Conservation (phyloP, 176 grass and related monocot species). For the Miscanthus lutarioriparius region DNA sequence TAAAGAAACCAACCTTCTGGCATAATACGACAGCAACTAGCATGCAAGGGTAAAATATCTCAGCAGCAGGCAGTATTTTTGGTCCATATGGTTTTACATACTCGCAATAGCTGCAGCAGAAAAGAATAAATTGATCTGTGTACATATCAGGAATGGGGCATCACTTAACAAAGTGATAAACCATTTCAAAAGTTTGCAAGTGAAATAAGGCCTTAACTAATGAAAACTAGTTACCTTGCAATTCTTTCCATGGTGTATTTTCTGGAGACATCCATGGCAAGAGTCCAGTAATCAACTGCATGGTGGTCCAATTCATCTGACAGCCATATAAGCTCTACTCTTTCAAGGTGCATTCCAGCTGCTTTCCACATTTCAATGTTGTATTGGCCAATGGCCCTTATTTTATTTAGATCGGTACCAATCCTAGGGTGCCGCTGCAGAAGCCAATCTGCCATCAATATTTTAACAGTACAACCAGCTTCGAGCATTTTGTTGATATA, state of each 20-base stretch:
- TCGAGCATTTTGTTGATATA: neutral
- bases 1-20: neutral
- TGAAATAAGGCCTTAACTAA: neutral
- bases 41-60: neutral
- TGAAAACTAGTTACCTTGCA: neutral
- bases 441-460: conserved; percentile 6
- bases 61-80: neutral
- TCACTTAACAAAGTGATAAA: neutral
- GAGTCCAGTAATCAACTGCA: neutral
- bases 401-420: neutral
- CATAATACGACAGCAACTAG: neutral
- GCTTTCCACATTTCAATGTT: neutral
- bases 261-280: neutral
- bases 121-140: neutral
- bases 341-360: neutral
- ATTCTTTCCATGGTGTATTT: neutral
- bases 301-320: neutral
- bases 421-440: neutral
- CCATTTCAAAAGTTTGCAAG: neutral
- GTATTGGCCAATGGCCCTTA: neutral
- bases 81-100: neutral
- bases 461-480: neutral
- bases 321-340: neutral
- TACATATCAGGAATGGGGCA: no score
- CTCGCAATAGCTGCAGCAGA: neutral